Percentiles rank a stretch among this genome's conserved stretches.
phyloP scores from a whole-genome alignment of 495 filamentous ascomycete species.

The Lindgomyces ingoldianus region DNA sequence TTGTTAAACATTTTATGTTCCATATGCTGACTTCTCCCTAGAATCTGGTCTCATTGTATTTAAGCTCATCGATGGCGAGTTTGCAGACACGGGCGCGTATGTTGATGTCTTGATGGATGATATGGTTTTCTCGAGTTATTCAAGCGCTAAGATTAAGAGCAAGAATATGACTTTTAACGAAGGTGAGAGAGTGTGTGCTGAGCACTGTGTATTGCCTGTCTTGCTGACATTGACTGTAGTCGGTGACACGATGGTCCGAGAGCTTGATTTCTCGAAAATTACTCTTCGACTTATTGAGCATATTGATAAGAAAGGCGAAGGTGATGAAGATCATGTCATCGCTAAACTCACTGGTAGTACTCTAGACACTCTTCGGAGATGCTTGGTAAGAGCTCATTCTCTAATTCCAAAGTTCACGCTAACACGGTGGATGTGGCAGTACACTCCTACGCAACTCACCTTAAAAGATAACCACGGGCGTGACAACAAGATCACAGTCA shows the following conservation, averaged over 20 bases:
- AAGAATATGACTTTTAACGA: constrained; percentile 74
- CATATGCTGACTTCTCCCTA: constrained; percentile 7
- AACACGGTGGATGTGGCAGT: constrained; percentile 57
- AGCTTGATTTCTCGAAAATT: constrained; percentile 91
- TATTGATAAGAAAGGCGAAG: constrained; percentile 70
- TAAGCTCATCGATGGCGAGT: constrained; percentile 83
- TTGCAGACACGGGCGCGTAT: constrained; percentile 72
- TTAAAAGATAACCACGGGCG: constrained; percentile 75
- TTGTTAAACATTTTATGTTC: not conserved
- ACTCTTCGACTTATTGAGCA: constrained; percentile 81
- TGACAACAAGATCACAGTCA: constrained; percentile 79
- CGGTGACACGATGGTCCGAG: constrained; percentile 92
- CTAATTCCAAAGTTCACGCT: not conserved
- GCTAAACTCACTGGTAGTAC: constrained; percentile 86
- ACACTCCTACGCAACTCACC: constrained; percentile 80
- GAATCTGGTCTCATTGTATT: constrained; percentile 82
- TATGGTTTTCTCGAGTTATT: constrained; percentile 85
- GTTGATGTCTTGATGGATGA: constrained; percentile 94
- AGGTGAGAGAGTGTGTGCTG: constrained; percentile 50
- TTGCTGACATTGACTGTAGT: constrained; percentile 48
- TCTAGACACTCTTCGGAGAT: constrained; percentile 79
- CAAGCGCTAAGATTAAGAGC: constrained; percentile 69
- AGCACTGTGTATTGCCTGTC: not conserved
- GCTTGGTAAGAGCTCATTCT: constrained; percentile 60
- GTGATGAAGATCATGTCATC: constrained; percentile 67